A percentile compares a stretch with the other conserved stretches of the same genome.
Conservation (phyloP, 2,329 filamentous ascomycete species). For the Alternaria longipes region DNA sequence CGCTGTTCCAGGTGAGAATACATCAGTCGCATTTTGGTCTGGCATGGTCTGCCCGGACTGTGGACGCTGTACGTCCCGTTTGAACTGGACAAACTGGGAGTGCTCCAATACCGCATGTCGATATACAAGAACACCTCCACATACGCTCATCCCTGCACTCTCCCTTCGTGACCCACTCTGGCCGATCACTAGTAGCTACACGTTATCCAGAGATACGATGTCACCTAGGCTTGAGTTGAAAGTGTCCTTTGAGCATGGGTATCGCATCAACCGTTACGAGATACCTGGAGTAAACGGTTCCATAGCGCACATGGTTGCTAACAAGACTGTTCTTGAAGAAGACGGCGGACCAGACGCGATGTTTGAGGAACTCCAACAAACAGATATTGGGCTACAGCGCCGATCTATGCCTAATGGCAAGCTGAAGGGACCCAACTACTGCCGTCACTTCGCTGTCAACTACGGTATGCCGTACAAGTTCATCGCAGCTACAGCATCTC, state of each 20-base stretch:
- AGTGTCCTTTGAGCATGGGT: conserved; percentile 50
- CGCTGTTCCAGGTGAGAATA: conserved; percentile 56
- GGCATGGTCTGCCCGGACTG: conserved; percentile 75
- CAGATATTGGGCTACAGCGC: conserved; percentile 50
- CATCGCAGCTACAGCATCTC: conserved; percentile 60
- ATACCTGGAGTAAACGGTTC: conserved; percentile 58
- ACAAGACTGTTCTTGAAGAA: conserved; percentile 61
- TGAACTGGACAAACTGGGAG: conserved; percentile 69
- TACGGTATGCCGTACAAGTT: conserved; percentile 74
- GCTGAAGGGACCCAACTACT: conserved; percentile 58
- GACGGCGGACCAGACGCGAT: conserved; percentile 68
- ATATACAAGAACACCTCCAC: conserved; percentile 54
- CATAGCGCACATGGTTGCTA: conserved; percentile 67
- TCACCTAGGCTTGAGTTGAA: conserved; percentile 43
- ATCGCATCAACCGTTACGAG: conserved; percentile 56
- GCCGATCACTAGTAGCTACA: conserved; percentile 48
- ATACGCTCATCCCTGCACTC: conserved; percentile 38
- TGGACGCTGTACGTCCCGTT: conserved; percentile 67
- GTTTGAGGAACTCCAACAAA: conserved; percentile 59
- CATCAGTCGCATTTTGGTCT: conserved; percentile 63
- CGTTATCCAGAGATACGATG: conserved; percentile 39
- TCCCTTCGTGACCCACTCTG: conserved; percentile 48
- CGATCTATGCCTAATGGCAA: conserved; percentile 21
- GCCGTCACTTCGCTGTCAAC: conserved; percentile 64
- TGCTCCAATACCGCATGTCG: conserved; percentile 64